A percentile compares a stretch with the other conserved stretches of the same genome.
Conservation (phyloP, 768 basidiomycete species). For the Hortiboletus campestris region DNA sequence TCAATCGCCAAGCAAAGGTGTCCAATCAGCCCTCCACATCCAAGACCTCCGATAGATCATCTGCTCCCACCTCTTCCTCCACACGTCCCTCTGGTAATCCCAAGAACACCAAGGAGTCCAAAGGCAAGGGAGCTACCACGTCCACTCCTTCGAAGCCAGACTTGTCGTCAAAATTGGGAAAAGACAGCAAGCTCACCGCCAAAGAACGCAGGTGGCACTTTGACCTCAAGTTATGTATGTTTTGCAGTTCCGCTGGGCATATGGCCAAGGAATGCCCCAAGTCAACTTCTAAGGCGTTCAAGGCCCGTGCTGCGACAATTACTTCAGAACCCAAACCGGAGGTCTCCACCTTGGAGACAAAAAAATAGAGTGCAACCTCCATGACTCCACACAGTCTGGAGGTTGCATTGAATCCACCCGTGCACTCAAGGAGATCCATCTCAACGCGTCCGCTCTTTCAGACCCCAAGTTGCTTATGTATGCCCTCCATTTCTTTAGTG, state of each 20-base stretch:
- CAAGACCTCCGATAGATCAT: too few species aligned
- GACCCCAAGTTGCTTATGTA: background rate
- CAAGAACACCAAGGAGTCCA: too few species aligned
- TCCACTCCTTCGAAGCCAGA: background rate
- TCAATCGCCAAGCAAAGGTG: background rate
- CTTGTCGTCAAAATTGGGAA: background rate
- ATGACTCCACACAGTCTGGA: background rate
- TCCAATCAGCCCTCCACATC: background rate
- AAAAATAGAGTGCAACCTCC: constrained; percentile 2
- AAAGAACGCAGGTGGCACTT: too few species aligned
- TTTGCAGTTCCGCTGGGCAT: too few species aligned
- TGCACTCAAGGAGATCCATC: background rate
- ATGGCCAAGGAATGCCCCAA: too few species aligned
- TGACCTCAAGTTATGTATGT: too few species aligned
- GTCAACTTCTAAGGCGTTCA: too few species aligned
- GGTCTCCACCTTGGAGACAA: background rate
- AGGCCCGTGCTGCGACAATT: too few species aligned
- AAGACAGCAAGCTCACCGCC: too few species aligned
- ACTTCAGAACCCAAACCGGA: background rate
- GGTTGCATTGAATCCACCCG: background rate
- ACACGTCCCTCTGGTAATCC: too few species aligned
- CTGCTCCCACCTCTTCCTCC: too few species aligned
- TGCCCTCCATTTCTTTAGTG: background rate
- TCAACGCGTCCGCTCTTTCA: constrained; percentile 4
- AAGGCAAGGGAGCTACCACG: too few species aligned